Conservation (phyloP, 2,329 filamentous ascomycete genomes). For the Elsinoe australis region DNA sequence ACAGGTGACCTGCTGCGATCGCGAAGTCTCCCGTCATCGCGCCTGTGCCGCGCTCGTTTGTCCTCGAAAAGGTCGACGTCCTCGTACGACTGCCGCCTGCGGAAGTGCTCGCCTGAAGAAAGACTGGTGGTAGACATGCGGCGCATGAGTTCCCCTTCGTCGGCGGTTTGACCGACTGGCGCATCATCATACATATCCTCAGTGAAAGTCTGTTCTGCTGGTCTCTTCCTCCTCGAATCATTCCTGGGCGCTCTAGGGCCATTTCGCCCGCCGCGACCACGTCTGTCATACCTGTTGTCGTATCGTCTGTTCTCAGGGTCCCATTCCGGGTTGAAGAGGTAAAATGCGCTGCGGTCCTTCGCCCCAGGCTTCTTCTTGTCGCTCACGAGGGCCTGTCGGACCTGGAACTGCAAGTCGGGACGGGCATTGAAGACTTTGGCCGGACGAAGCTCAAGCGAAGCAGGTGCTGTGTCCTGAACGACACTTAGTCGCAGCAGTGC, state of each 20-base stretch:
- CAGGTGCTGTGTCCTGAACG: slow-evolving; percentile 29
- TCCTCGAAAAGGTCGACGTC: slow-evolving; percentile 29
- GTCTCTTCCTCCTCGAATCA: slow-evolving; percentile 22
- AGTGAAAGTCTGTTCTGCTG: slow-evolving; percentile 51
- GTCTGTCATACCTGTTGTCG: slow-evolving; percentile 26
- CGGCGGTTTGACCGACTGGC: slow-evolving; percentile 29
- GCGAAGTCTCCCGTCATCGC: slow-evolving; percentile 41
- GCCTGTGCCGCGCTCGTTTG: slow-evolving; percentile 19
- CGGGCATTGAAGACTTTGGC: slow-evolving; percentile 62
- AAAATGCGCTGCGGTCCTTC: slow-evolving; percentile 76
- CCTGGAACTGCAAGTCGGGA: slow-evolving; percentile 60
- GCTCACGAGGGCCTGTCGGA: slow-evolving; percentile 64
- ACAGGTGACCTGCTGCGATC: slow-evolving; percentile 54
- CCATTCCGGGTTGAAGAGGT: slow-evolving; percentile 82
- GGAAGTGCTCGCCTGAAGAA: slow-evolving; percentile 20
- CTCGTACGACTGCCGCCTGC: slow-evolving; percentile 20
- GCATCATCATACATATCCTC: slow-evolving; percentile 79
- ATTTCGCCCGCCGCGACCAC: slow-evolving; percentile 43
- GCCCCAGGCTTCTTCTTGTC: slow-evolving; percentile 79
- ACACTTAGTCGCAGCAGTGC: slow-evolving; percentile 50
- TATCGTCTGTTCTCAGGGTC: slow-evolving; percentile 64
- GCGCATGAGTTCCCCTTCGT: slow-evolving; percentile 24
- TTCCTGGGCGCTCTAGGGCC: slow-evolving; percentile 48
- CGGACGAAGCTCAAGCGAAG: slow-evolving; percentile 55
- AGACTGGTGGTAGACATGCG: slow-evolving; percentile 24